phyloP scores from a whole-genome alignment of 2,329 filamentous ascomycete genomes.

The Botrytis tulipae region DNA sequence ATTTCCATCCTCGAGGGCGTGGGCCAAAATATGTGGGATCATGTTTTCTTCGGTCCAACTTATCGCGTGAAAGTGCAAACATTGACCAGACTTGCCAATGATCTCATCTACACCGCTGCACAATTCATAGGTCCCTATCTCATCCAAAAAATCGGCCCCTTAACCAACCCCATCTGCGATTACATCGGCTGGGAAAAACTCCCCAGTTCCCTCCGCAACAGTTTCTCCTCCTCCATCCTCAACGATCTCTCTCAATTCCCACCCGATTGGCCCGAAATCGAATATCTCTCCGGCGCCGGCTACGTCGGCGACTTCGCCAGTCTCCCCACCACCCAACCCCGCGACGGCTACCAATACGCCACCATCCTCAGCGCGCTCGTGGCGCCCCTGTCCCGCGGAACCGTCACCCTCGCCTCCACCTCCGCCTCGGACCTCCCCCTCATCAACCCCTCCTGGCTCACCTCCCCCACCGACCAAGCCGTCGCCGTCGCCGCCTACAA shows the following conservation, averaged over 20 bases:
- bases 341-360: constrained; percentile 1
- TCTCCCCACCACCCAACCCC: not conserved
- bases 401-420: constrained; percentile 42
- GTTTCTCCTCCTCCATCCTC: not conserved
- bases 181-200: constrained; percentile 43
- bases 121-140: not conserved
- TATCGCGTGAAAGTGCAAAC: constrained; percentile 3
- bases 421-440: constrained; percentile 41
- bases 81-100: not conserved
- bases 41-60: constrained; percentile 6
- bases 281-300: constrained; percentile 38
- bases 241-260: constrained; percentile 40
- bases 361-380: constrained; percentile 5
- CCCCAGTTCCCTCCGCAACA: not conserved
- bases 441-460: constrained; percentile 47
- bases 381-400: constrained; percentile 45
- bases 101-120: constrained; percentile 1
- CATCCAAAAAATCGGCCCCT: not conserved
- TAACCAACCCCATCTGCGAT: constrained; percentile 25
- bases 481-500: constrained; percentile 46
- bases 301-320: constrained; percentile 1
- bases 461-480: constrained; percentile 44
- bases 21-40: constrained; percentile 48
- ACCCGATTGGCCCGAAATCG: constrained; percentile 27
- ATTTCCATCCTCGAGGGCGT: constrained; percentile 50